Conservation (phyloP, 1,139 yeast species). For the Hyphopichia fennica region DNA sequence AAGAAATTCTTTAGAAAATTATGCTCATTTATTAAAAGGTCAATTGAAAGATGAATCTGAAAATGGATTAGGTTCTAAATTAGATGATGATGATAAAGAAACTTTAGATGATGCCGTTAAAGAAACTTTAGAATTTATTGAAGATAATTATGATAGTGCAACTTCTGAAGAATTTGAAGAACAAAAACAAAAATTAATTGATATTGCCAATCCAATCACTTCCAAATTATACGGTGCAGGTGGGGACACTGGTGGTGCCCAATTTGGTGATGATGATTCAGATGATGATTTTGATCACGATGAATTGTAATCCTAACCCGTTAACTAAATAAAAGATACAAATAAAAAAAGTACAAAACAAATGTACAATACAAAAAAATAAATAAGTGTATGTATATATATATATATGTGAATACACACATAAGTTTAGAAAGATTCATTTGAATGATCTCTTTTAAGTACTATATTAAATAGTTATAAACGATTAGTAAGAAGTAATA, state of each 20-base stretch:
- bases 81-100: constrained; percentile 91
- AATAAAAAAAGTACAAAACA: not conserved
- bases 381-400: not conserved
- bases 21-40: constrained; percentile 43
- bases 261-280: constrained; percentile 55
- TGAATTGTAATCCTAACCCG: constrained; percentile 34
- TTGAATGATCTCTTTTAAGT: no score
- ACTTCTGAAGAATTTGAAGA: constrained; percentile 92
- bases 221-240: constrained; percentile 80
- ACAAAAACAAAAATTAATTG: constrained; percentile 82
- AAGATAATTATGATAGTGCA: constrained; percentile 84
- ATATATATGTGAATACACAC: no score
- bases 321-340: not conserved
- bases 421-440: no score
- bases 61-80: constrained; percentile 68
- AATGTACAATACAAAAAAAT: no score
- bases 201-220: constrained; percentile 89
- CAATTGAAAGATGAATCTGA: constrained; percentile 66
- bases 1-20: constrained; percentile 50
- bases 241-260: constrained; percentile 45
- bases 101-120: constrained; percentile 83
- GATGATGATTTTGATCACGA: constrained; percentile 67
- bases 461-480: no score
- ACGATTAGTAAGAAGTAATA: no score
- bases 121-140: constrained; percentile 86